These are phyloP conservation scores for Cydonia oblonga DNA, from an alignment of 331 rosid genomes.

Conservation along the genomic window DNA sequence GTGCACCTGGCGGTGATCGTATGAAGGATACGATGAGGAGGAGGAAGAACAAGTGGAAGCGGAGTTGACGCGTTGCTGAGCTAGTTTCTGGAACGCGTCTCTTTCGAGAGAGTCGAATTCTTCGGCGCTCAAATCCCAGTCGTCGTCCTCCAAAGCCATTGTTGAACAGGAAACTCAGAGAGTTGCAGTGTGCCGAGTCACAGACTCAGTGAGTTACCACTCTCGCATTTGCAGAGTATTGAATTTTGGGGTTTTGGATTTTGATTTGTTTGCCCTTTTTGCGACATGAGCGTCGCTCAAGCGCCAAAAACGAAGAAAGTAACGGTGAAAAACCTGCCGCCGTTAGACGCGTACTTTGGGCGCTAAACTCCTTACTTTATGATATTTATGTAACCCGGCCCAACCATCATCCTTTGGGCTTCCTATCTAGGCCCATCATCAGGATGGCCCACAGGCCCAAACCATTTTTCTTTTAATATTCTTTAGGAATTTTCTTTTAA, in stretches of 20 bases:
- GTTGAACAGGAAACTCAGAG: neutral
- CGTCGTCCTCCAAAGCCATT: slow-evolving; percentile 53
- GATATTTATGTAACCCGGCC: neutral
- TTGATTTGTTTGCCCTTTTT: neutral
- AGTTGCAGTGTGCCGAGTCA: neutral
- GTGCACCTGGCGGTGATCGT: neutral
- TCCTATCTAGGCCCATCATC: neutral
- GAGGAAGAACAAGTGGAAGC: slow-evolving; percentile 16
- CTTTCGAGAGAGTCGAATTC: slow-evolving; percentile 80
- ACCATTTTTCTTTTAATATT: neutral
- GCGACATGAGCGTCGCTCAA: neutral
- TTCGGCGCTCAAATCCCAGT: slow-evolving; percentile 55
- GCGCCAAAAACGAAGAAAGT: neutral
- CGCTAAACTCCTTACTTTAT: neutral
- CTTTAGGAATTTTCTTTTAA: no score
- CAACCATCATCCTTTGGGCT: neutral
- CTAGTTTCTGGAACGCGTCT: slow-evolving; percentile 67
- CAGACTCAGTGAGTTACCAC: neutral
- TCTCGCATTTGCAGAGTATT: neutral
- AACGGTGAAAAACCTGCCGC: neutral
- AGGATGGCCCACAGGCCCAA: neutral
- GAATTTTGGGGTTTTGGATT: neutral
- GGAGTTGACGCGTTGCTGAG: slow-evolving; percentile 45
- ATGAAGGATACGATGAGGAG: neutral
- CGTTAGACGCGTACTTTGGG: neutral